Percentiles rank a stretch among this genome's conserved stretches.
Evolutionary conservation across 2,329 filamentous ascomycete species (phyloP).

Genomic region (Paecilomyces dactylethromorphus): DNA sequence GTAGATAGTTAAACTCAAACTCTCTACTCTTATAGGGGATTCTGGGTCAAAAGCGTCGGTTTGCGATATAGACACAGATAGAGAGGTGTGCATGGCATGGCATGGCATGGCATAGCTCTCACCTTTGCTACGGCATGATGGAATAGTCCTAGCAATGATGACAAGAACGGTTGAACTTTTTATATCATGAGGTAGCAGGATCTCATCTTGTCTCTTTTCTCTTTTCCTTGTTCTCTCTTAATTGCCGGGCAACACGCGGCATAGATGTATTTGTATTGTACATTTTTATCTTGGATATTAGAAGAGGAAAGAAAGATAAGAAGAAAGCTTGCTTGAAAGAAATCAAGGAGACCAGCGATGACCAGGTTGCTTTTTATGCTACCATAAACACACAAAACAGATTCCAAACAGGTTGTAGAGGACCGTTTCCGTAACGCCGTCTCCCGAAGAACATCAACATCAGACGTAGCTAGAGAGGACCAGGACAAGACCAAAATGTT

Average conservation of each 20-base stretch:
- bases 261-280: constrained; percentile 31
- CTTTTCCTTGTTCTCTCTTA: background rate
- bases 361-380: background rate
- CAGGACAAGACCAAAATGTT: background rate
- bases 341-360: background rate
- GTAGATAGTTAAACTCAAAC: constrained; percentile 18
- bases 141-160: background rate
- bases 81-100: too few relatives aligned
- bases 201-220: background rate
- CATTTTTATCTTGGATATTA: constrained; percentile 16
- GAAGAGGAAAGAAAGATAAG: constrained; percentile 6
- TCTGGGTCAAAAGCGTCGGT: background rate
- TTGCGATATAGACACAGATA: background rate
- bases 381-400: background rate
- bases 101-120: background rate
- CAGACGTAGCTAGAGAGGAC: background rate
- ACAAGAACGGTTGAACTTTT: background rate
- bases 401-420: background rate
- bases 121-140: background rate
- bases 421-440: background rate
- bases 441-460: background rate
- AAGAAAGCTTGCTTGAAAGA: constrained; percentile 5
- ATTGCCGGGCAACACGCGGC: constrained; percentile 6
- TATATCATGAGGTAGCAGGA: background rate
- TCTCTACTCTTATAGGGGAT: too few relatives aligned